phyloP scores from a whole-genome alignment of 345 rosid genomes.

The Anacardium occidentale region DNA sequence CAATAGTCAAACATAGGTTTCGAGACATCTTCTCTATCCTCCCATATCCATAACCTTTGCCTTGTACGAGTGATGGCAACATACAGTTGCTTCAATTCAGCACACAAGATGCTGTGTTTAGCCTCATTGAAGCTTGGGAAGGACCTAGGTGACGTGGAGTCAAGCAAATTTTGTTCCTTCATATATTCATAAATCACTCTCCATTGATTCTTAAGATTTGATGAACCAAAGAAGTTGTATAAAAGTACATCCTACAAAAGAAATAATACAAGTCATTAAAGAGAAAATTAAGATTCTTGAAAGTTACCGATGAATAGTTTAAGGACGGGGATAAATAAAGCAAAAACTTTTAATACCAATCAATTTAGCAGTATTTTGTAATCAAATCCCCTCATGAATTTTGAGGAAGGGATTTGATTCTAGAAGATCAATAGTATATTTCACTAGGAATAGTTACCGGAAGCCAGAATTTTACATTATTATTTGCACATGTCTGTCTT shows the following conservation, averaged over 20 bases:
- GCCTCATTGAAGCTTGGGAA: slow-evolving; percentile 32
- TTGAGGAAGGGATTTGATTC: not conserved
- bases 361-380: not conserved
- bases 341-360: not conserved
- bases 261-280: not conserved
- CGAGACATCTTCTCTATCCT: slow-evolving; percentile 33
- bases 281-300: not conserved
- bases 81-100: slow-evolving; percentile 51
- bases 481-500: no score
- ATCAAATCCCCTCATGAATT: not conserved
- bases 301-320: not conserved
- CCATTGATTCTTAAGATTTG: slow-evolving; percentile 47
- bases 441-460: no score
- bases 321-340: not conserved
- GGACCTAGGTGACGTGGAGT: slow-evolving; percentile 14
- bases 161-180: slow-evolving; percentile 35
- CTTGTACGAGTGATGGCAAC: slow-evolving; percentile 57
- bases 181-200: slow-evolving; percentile 44
- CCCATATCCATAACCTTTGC: slow-evolving; percentile 59
- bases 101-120: slow-evolving; percentile 43
- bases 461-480: not conserved
- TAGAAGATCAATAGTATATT: not conserved
- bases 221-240: slow-evolving; percentile 52
- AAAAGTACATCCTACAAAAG: slow-evolving; percentile 44
- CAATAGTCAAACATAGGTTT: slow-evolving; percentile 43